A percentile compares a stretch with the other conserved stretches of the same genome.
phyloP scores from a whole-genome alignment of 1,284 basidiomycete genomes.

The Phellopilus nigrolimitatus region DNA sequence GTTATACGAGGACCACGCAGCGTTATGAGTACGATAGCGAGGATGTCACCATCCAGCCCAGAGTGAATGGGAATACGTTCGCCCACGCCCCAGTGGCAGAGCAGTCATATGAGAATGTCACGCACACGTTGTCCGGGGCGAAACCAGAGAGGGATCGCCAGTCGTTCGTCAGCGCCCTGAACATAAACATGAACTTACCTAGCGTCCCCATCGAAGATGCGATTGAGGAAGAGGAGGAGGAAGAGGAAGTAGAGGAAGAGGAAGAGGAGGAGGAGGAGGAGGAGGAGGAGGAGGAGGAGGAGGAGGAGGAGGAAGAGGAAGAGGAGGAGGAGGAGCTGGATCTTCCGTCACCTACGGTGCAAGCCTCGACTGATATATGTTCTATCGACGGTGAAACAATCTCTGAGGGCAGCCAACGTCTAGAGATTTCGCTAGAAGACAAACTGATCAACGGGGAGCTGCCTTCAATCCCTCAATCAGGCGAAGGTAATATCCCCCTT shows the following conservation, averaged over 20 bases:
- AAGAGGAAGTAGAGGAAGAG: conserved; percentile 31
- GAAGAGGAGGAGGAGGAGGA: too few species aligned
- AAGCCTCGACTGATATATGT: conserved; percentile 37
- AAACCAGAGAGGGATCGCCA: conserved; percentile 10
- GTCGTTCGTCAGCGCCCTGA: conserved; percentile 10
- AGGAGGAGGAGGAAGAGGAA: conserved; percentile 23
- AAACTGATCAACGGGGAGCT: conserved; percentile 51
- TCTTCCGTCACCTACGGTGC: conserved; percentile 45
- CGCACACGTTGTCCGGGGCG: not conserved
- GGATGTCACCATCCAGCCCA: conserved; percentile 27
- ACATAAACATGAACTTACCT: not conserved
- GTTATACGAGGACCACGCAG: conserved; percentile 8
- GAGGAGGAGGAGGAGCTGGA: conserved; percentile 39
- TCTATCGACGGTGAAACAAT: conserved; percentile 43
- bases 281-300: conserved; percentile 31
- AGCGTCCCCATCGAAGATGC: not conserved
- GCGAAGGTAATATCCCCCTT: conserved; percentile 39
- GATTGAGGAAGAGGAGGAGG: conserved; percentile 21
- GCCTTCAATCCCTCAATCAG: conserved; percentile 38
- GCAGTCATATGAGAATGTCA: conserved; percentile 5
- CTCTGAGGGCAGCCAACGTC: conserved; percentile 47
- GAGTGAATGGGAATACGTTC: not conserved
- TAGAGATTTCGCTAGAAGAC: conserved; percentile 45
- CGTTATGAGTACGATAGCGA: conserved; percentile 26
- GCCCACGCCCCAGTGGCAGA: conserved; percentile 1